Conservation (phyloP, 1,284 basidiomycete species). For the Ceratobasidium sp. region DNA sequence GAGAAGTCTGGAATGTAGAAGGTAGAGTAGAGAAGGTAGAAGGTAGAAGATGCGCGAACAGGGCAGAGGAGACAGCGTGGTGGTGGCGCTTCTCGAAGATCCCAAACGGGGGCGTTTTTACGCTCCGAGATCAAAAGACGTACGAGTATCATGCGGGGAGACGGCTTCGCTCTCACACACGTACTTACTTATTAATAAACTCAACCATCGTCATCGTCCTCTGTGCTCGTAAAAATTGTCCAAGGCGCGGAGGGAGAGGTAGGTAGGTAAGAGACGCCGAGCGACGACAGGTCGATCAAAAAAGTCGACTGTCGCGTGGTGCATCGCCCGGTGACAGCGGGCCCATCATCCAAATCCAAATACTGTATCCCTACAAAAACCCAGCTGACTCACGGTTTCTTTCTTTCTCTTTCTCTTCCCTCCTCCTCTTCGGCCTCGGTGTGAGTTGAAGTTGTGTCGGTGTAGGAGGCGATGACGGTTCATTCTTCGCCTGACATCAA, state of each 20-base stretch:
- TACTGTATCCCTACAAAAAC: conserved; percentile 32
- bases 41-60: not conserved
- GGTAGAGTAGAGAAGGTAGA: not conserved
- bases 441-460: too few species aligned
- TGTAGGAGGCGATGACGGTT: conserved; percentile 9
- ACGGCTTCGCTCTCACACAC: too few species aligned
- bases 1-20: not conserved
- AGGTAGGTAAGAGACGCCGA: conserved; percentile 16
- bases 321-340: not conserved
- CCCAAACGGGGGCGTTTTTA: too few species aligned
- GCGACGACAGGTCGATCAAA: not conserved
- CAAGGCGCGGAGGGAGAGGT: conserved; percentile 15
- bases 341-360: not conserved
- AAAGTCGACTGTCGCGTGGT: not conserved
- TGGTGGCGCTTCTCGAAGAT: not conserved
- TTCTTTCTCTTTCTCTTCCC: not conserved
- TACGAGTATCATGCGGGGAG: too few species aligned
- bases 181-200: too few species aligned
- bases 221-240: too few species aligned
- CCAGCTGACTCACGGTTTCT: not conserved
- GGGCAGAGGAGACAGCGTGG: not conserved
- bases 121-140: too few species aligned
- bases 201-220: too few species aligned
- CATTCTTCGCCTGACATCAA: conserved; percentile 39
- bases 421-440: not conserved